Evolutionary conservation across 176 grass and related monocot species (phyloP), one percentile per base, ranked within the genome.

Genomic region (Carex littledalei): DNA sequence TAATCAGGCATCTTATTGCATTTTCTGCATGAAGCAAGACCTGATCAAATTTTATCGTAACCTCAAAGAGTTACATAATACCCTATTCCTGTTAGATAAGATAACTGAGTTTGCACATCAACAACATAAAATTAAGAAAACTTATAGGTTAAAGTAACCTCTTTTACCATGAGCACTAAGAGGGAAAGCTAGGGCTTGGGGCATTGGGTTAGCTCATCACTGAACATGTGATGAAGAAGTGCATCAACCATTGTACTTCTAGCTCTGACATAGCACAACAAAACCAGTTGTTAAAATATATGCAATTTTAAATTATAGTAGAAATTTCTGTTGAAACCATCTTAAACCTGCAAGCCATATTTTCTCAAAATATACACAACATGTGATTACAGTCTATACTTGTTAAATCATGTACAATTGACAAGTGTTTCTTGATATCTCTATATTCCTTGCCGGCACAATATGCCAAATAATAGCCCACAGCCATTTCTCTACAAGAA

Each of bases 151-250:
- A 35, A 39, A 53, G 82, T 70, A 49, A 70, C 76, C 79, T 43
- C 57, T 24, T 63, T 67, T 71, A 63, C 78, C 81, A 18, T 71
- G 8, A 68, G 21, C 85, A 84, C 86, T 80, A 87, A 53, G 78
- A 83, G 77, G 53, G 87, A 55, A 75, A 54, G 32, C 70, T 90
- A 90, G 73, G 87, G 69, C 49, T 85, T 82, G 39, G 78, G 20
- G 81, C 88, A 83, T 84, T 93, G 84, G 59, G 87, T 90, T 59
- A 98, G 91, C 87, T 98, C 95, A 63, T 86, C 79, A 82, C 87
- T 89, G 82, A 98, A 86, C 91, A 98, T 98, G 77, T 90, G 95
- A 86, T 95, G 95, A 65, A 98, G 93, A 78, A 98, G 91, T 87
- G 91, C 92, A 77, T 98, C 95, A 66, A 92, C 95, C 75, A 76